Evolutionary conservation across 1,139 yeast species (phyloP).

Genomic region (Candida neerlandica): DNA sequence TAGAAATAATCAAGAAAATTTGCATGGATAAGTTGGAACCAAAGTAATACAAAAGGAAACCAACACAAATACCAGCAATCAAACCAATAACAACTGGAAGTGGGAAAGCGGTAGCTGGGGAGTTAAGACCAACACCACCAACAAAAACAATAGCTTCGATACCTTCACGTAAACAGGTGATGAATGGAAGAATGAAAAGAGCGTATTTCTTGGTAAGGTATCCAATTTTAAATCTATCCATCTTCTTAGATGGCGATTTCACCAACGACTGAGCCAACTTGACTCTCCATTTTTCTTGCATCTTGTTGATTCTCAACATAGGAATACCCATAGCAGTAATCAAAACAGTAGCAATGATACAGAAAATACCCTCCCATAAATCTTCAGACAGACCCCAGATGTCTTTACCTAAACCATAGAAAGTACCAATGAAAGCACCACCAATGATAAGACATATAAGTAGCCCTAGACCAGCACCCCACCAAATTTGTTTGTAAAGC

Average conservation of each 20-base stretch:
- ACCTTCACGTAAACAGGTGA: constrained; percentile 84
- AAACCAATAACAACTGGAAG: constrained; percentile 78
- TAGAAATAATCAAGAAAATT: constrained; percentile 71
- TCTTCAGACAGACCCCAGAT: constrained; percentile 83
- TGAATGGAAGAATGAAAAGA: constrained; percentile 72
- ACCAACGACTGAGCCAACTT: constrained; percentile 74
- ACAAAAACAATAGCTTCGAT: constrained; percentile 84
- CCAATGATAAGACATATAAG: constrained; percentile 73
- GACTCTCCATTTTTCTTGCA: constrained; percentile 86
- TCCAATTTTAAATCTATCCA: constrained; percentile 33
- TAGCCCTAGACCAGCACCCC: constrained; percentile 70
- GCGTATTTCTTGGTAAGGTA: constrained; percentile 60
- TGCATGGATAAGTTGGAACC: constrained; percentile 75
- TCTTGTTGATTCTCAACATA: constrained; percentile 81
- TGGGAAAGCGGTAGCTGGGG: constrained; percentile 78
- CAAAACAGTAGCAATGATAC: constrained; percentile 74
- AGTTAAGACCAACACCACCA: constrained; percentile 81
- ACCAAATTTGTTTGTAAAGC: constrained; percentile 71
- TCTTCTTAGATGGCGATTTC: constrained; percentile 35
- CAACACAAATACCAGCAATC: constrained; percentile 65
- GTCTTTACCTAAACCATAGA: constrained; percentile 73
- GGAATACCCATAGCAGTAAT: constrained; percentile 88
- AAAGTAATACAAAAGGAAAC: constrained; percentile 65
- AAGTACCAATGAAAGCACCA: constrained; percentile 77
- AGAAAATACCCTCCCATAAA: constrained; percentile 85